Evolutionary conservation across 2,329 filamentous ascomycete species (phyloP), one percentile per base, ranked within the genome.

Genomic region (Cladosporium halotolerans): DNA sequence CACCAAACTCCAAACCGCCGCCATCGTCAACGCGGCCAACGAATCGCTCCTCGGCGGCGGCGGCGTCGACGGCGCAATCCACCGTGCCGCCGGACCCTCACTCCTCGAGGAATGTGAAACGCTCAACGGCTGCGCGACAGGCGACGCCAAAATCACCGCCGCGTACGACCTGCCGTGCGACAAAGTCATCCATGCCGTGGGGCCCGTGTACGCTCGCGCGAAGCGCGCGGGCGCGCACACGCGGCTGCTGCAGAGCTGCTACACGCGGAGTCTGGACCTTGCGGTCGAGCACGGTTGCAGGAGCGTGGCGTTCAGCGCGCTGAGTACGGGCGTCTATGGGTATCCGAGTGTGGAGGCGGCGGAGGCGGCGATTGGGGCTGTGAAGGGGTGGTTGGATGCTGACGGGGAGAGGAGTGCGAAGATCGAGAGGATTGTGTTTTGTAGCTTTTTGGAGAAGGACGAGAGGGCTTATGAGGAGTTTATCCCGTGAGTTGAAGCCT

Each of bases 11-110:
- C 68, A 78, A 32, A 79, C 90, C 43, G 88, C 90, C 65, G 86
- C 86, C 58, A 93, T 96, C 61, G 91, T 97, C 68, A 97, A 97
- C 68, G 92, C 93, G 1, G 92, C 93, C 42, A 97, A 97, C 69
- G 72, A 71, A 9, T 79, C 78, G 1, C 81, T 97, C 0, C 77
- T 87, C 0, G 90, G 91, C 52, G 93, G 93, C 50, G 89, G 90
- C n/a, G 93, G 93, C 34, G 90, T 97, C 13, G 76, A 78, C 54
- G 76, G 76, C 38, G 74, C 90, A 28, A 96, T 97, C 62, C 93
- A 97, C 68, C 71, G 79, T 31, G 89, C 86, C 39, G 92, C 93
- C 1, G 93, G 93, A 0, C 79, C 73, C 0, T 69, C 70, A 0
- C 80, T 97, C 0, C 59, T 84, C 16, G 65, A 74, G 8, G 92